Evolutionary conservation across 345 rosid species (phyloP).

Genomic region (Rhizophora apiculata): DNA sequence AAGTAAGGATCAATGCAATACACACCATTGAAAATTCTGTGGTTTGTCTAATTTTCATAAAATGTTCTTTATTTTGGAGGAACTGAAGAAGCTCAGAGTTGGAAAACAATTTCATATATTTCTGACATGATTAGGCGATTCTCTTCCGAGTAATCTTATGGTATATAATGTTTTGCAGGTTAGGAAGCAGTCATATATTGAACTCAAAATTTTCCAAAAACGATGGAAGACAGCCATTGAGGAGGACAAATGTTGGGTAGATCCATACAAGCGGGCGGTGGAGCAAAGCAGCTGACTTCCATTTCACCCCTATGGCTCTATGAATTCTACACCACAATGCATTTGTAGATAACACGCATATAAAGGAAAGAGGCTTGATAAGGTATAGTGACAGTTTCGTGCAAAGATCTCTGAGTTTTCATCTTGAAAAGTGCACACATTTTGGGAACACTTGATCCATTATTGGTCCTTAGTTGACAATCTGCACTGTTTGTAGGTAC

Average conservation of each 20-base stretch:
- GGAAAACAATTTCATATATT: neutral
- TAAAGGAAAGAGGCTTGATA: neutral
- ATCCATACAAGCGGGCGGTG: conserved; percentile 34
- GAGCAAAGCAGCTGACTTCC: neutral
- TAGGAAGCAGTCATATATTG: conserved; percentile 56
- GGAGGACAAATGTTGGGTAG: conserved; percentile 55
- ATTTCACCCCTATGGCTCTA: neutral
- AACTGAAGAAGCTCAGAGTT: no score
- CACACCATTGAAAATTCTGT: no score
- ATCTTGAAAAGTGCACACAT: neutral
- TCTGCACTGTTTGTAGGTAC: neutral
- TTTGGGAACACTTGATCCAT: no score
- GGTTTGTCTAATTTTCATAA: no score
- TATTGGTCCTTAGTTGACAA: neutral
- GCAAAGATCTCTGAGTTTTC: neutral
- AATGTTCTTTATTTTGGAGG: neutral
- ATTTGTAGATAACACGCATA: neutral
- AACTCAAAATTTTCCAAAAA: conserved; percentile 38
- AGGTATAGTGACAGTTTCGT: neutral
- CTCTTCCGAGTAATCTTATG: neutral
- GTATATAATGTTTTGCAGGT: conserved; percentile 32
- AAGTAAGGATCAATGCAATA: conserved; percentile 32
- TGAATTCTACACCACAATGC: conserved; percentile 5
- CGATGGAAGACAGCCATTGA: conserved; percentile 49
- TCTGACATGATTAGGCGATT: neutral